phyloP scores from a whole-genome alignment of 2,329 filamentous ascomycete species.

The Talaromyces sp. region DNA sequence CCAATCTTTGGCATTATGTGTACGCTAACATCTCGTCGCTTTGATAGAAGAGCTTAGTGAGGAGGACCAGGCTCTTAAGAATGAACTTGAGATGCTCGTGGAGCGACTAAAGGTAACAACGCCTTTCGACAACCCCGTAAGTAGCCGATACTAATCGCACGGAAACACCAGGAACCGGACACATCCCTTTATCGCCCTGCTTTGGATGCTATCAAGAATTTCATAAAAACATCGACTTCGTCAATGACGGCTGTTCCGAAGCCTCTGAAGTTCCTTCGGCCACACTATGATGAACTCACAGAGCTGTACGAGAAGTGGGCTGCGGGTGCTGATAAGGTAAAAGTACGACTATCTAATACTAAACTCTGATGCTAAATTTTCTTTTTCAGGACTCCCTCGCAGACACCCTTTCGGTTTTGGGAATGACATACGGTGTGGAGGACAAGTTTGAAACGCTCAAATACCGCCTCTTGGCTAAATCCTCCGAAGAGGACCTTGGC shows the following conservation, averaged over 20 bases:
- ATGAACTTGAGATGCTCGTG: conserved; percentile 94
- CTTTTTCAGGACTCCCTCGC: conserved; percentile 64
- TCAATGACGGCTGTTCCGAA: conserved; percentile 99
- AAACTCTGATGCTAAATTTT: background rate
- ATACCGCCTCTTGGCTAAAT: conserved; percentile 84
- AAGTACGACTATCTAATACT: background rate
- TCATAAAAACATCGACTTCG: conserved; percentile 98
- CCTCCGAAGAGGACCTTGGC: conserved; percentile 69
- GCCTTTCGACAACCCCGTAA: conserved; percentile 15
- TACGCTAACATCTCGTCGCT: conserved; percentile 30
- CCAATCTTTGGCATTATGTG: conserved; percentile 23
- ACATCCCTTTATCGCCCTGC: conserved; percentile 83
- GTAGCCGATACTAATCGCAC: background rate
- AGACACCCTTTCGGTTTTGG: conserved; percentile 93
- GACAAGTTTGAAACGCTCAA: conserved; percentile 94
- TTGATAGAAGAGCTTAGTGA: conserved; percentile 83
- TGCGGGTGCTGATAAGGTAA: conserved; percentile 74
- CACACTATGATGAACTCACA: conserved; percentile 87
- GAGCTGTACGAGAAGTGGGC: conserved; percentile 89
- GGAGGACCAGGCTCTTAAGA: conserved; percentile 97
- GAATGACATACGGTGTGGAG: conserved; percentile 98
- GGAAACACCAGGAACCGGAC: conserved; percentile 67
- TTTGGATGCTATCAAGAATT: conserved; percentile 93
- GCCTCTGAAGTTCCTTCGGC: conserved; percentile 93
- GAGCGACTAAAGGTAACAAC: conserved; percentile 77